A percentile compares a stretch with the other conserved stretches of the same genome.
phyloP scores from a whole-genome alignment of 176 grass and related monocot species.

The Puya raimondii region DNA sequence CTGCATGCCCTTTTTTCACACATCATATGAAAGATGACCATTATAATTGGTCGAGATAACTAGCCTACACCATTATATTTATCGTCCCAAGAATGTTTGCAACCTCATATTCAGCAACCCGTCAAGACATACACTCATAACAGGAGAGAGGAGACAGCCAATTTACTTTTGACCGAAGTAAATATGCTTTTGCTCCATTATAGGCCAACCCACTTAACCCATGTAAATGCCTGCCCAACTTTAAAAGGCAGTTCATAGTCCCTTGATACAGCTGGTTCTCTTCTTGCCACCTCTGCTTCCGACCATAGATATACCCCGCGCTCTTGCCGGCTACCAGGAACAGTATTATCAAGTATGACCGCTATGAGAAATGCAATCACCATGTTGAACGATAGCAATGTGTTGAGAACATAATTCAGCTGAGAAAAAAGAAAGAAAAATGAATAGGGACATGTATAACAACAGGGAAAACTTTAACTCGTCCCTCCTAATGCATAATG shows the following conservation, averaged over 20 bases:
- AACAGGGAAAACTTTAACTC: neutral
- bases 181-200: slow-evolving; percentile 22
- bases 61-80: neutral
- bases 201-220: slow-evolving; percentile 79
- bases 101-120: neutral
- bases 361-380: slow-evolving; percentile 94
- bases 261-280: slow-evolving; percentile 52
- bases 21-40: neutral
- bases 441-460: neutral
- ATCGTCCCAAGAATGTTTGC: neutral
- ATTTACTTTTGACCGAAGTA: neutral
- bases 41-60: neutral
- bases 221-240: slow-evolving; percentile 54
- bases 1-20: neutral
- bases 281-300: slow-evolving; percentile 52
- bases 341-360: slow-evolving; percentile 75
- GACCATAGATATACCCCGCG: slow-evolving; percentile 95
- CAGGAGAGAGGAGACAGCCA: neutral
- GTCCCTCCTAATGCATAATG: neutral
- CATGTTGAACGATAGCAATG: slow-evolving; percentile 76
- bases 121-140: neutral
- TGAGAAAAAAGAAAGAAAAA: slow-evolving; percentile 25
- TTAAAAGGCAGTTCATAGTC: slow-evolving; percentile 90
- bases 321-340: slow-evolving; percentile 70
- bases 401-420: slow-evolving; percentile 93